A percentile compares a stretch with the other conserved stretches of the same genome.
These are phyloP conservation scores for Globisporangium megalacanthum DNA, from an alignment of 352 stramenopile genomes.

Conservation along the genomic window DNA sequence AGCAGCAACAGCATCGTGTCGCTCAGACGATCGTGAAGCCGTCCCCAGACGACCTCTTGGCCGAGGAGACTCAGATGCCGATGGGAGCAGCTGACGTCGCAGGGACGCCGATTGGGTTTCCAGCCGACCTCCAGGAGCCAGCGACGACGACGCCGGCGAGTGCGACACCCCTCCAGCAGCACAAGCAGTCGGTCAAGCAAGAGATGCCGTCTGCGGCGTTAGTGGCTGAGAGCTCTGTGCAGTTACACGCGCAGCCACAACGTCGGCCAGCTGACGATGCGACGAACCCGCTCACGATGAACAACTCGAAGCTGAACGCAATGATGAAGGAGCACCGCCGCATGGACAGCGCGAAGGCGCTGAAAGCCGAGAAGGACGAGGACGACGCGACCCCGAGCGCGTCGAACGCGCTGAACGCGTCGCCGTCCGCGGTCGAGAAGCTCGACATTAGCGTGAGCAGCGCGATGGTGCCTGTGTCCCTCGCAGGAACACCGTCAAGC, in stretches of 20 bases:
- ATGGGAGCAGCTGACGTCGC: slow-evolving; percentile 14
- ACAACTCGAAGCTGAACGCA: slow-evolving; percentile 82
- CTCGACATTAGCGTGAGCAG: slow-evolving; percentile 3
- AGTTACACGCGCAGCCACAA: not conserved
- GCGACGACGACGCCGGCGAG: slow-evolving; percentile 12
- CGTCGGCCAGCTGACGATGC: slow-evolving; percentile 8
- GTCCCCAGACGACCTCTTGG: slow-evolving; percentile 47
- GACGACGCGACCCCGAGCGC: no score
- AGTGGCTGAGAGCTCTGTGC: no score
- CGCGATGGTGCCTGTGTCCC: slow-evolving; percentile 9
- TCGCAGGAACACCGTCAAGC: slow-evolving; percentile 21
- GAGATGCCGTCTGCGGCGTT: not conserved
- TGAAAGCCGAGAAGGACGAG: slow-evolving; percentile 13
- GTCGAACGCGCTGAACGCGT: not conserved
- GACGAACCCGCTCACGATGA: slow-evolving; percentile 71
- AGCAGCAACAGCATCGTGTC: not conserved
- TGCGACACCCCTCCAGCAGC: not conserved
- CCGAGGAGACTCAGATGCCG: slow-evolving; percentile 33
- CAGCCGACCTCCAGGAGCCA: slow-evolving; percentile 48
- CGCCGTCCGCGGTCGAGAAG: slow-evolving; percentile 7
- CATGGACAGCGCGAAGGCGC: slow-evolving; percentile 47
- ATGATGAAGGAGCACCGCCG: slow-evolving; percentile 81
- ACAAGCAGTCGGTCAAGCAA: not conserved
- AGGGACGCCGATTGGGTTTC: slow-evolving; percentile 51
- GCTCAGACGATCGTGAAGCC: slow-evolving; percentile 17